Conservation (phyloP, 345 rosid species). For the Acer saccharum region DNA sequence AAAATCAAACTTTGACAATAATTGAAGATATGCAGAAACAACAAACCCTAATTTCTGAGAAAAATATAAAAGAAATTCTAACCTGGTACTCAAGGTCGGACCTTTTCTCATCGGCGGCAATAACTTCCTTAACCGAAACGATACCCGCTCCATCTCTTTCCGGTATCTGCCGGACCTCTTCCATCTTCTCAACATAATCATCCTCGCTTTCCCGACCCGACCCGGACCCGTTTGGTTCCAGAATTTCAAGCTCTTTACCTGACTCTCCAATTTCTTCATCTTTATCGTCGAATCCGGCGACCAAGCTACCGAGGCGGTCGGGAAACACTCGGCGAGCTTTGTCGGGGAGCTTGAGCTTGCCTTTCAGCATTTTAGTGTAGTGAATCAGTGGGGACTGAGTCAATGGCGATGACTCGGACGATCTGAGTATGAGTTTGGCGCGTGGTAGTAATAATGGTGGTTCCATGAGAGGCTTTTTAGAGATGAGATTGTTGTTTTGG, state of each 20-base stretch:
- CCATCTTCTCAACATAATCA: constrained; percentile 20
- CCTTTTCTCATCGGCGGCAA: constrained; percentile 64
- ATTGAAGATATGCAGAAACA: too few species aligned
- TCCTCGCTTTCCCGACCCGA: constrained; percentile 30
- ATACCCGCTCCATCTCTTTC: constrained; percentile 32
- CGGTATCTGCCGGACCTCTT: constrained; percentile 23
- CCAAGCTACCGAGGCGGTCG: constrained; percentile 58
- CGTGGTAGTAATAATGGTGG: constrained; percentile 1
- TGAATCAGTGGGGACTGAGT: constrained; percentile 21
- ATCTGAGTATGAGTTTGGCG: constrained; percentile 4
- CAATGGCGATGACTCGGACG: constrained; percentile 10
- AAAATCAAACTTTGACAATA: too few species aligned
- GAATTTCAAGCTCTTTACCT: constrained; percentile 64
- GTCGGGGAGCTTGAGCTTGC: constrained; percentile 54
- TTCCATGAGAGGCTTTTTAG: constrained; percentile 14
- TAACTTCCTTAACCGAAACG: constrained; percentile 38
- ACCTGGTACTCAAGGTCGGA: constrained; percentile 67
- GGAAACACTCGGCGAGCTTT: constrained; percentile 43
- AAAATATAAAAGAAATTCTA: constrained; percentile 2
- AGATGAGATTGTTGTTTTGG: neutral
- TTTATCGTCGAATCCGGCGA: constrained; percentile 36
- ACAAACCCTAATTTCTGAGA: too few species aligned
- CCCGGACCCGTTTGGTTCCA: constrained; percentile 42
- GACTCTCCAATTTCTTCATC: constrained; percentile 34
- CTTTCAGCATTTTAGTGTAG: constrained; percentile 43